These are phyloP conservation scores for Colletotrichum gigasporum DNA, from an alignment of 2,329 filamentous ascomycete species.

Conservation along the genomic window DNA sequence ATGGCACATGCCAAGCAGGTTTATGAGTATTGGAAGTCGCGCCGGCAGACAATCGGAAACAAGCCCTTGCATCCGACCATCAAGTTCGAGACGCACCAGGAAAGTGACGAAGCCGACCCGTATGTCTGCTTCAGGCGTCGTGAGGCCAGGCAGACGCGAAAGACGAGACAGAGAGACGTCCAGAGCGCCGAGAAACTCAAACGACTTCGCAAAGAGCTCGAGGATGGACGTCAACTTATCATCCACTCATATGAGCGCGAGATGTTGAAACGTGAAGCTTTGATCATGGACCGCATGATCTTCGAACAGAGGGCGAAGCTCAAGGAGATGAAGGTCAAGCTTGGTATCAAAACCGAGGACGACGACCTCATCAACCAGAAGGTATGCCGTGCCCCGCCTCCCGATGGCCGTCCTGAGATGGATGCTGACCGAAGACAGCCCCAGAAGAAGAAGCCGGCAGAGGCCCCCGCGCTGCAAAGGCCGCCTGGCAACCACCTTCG, in stretches of 20 bases:
- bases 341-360: conserved; percentile 91
- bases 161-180: conserved; percentile 92
- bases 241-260: conserved; percentile 83
- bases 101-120: conserved; percentile 94
- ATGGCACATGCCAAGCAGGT: conserved; percentile 76
- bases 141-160: conserved; percentile 92
- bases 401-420: conserved; percentile 35
- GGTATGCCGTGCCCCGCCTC: conserved; percentile 57
- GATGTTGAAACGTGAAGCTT: conserved; percentile 77
- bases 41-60: conserved; percentile 73
- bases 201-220: conserved; percentile 88
- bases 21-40: conserved; percentile 89
- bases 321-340: conserved; percentile 87
- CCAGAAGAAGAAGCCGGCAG: conserved; percentile 75
- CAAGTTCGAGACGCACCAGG: conserved; percentile 94
- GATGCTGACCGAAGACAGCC: conserved; percentile 58
- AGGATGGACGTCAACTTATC: conserved; percentile 86
- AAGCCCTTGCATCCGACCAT: conserved; percentile 79
- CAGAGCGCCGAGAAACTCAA: conserved; percentile 96
- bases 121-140: conserved; percentile 98
- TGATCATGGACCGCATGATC: conserved; percentile 78
- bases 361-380: conserved; percentile 96
- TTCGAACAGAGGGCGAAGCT: conserved; percentile 85
- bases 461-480: conserved; percentile 69
- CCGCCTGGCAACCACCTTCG: conserved; percentile 73